Evolutionary conservation across 2,329 filamentous ascomycete species (phyloP).

Genomic region (Cordyceps farinosa): DNA sequence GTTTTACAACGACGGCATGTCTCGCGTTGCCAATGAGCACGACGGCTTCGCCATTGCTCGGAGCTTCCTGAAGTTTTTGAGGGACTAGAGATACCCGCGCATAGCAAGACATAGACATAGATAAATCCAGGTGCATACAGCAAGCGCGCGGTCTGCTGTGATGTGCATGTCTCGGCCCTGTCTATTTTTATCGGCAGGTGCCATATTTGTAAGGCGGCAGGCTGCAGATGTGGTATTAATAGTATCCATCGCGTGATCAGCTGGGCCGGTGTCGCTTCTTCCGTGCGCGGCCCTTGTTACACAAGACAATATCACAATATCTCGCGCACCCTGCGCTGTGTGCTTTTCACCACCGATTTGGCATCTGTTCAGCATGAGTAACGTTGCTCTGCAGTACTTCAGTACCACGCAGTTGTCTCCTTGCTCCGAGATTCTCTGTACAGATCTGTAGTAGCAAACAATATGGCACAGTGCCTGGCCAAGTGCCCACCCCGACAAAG

Average conservation of each 20-base stretch:
- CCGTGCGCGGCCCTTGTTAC: not conserved
- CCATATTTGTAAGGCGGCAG: too few species aligned
- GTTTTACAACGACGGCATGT: slow-evolving; percentile 65
- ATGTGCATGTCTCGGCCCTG: not conserved
- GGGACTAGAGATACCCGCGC: slow-evolving; percentile 39
- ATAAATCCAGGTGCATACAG: not conserved
- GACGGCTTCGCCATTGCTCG: slow-evolving; percentile 74
- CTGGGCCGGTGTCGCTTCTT: too few species aligned
- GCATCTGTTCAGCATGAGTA: too few species aligned
- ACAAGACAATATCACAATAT: not conserved
- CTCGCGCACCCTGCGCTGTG: not conserved
- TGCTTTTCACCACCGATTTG: too few species aligned
- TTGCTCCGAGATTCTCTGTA: too few species aligned
- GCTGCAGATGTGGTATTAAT: too few species aligned
- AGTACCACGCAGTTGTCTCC: too few species aligned
- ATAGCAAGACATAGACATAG: not conserved
- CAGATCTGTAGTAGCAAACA: not conserved
- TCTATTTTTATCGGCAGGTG: too few species aligned
- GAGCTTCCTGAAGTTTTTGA: slow-evolving; percentile 73
- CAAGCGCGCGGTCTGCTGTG: not conserved
- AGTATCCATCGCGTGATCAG: too few species aligned
- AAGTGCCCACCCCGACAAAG: not conserved
- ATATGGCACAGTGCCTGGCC: not conserved
- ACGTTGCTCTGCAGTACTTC: too few species aligned
- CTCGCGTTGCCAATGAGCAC: slow-evolving; percentile 62